These are phyloP conservation scores for Phialophora macrospora DNA, from an alignment of 2,329 filamentous ascomycete species.

Conservation along the genomic window DNA sequence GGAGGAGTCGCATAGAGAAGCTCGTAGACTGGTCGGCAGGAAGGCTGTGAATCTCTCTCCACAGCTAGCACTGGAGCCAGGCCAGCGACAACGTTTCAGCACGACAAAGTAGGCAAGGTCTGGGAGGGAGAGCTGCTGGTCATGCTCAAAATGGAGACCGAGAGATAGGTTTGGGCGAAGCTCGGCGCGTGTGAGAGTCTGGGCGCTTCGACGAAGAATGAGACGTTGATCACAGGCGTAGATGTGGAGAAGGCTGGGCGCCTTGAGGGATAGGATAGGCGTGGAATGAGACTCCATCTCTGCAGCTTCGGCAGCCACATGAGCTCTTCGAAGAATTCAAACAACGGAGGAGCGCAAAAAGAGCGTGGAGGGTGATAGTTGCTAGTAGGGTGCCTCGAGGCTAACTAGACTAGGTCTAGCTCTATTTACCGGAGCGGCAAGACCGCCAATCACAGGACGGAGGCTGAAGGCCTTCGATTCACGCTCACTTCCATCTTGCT, in stretches of 20 bases:
- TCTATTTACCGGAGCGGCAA: background rate
- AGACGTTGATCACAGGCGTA: background rate
- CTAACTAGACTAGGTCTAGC: background rate
- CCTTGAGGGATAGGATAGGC: background rate
- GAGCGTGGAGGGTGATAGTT: background rate
- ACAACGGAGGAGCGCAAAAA: background rate
- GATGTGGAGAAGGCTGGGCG: background rate
- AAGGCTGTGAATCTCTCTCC: background rate
- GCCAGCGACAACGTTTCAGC: background rate
- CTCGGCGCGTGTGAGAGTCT: background rate
- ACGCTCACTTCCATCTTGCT: background rate
- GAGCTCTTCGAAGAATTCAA: slow-evolving; percentile 5
- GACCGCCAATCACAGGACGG: background rate
- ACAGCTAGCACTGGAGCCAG: background rate
- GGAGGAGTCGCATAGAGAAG: background rate
- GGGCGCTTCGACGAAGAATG: background rate
- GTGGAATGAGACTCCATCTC: background rate
- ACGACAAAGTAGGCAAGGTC: background rate
- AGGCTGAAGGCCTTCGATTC: background rate
- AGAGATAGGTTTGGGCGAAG: background rate
- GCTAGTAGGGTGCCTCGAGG: no score
- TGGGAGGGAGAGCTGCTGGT: background rate
- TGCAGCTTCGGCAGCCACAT: background rate
- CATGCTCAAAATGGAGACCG: background rate
- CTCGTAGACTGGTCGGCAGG: background rate